Evolutionary conservation across 129 eudicot species (phyloP), one percentile per base, ranked within the genome.

Genomic region (Calendula officinalis): DNA sequence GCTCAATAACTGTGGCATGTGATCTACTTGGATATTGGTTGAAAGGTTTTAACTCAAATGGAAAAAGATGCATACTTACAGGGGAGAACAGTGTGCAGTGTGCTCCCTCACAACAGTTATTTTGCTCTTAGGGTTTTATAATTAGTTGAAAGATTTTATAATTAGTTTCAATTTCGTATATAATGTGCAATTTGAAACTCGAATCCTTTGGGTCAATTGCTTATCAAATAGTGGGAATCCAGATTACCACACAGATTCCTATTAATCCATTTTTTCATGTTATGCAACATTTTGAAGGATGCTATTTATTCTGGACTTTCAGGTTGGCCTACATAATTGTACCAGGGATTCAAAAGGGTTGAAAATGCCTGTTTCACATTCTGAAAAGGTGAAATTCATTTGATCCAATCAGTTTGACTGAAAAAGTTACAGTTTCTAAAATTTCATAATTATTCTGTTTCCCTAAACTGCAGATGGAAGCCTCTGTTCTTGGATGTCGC

Each of bases 331-430:
- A 32, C 16, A 6, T 54, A 32, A 45, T 30, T 46, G 59, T 48
- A 8, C 30, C n/a, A 2, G 45, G 69, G 44, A 10, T 42, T 63
- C 5, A 30, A 48, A 42, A 41, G 5, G 11, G 33, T 56, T 44
- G 62, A 65, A 48, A 43, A 44, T 40, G 62, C 52, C 33, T 8
- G 49, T 49, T 32, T 52, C 74, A 1, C 70, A 61, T 51, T 60
- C 78, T 66, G 70, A 59, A 5, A 78, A 78, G 78, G 81, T 77
- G 57, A 46, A 37, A 8, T 14, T 64, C 52, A 64, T 49, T n/a
- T 35, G 27, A 7, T 72, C 46, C 62, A 36, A 11, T 35, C 36
- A 33, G 46, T 58, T 59, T 22, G 11, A 51, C 35, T 3, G 42
- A 8, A 64, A 17, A 38, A 30, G 1, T 0, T 60, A 2, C 13